phyloP scores from a whole-genome alignment of 371 early-diverging fungal species.

The Mucor racemosus region DNA sequence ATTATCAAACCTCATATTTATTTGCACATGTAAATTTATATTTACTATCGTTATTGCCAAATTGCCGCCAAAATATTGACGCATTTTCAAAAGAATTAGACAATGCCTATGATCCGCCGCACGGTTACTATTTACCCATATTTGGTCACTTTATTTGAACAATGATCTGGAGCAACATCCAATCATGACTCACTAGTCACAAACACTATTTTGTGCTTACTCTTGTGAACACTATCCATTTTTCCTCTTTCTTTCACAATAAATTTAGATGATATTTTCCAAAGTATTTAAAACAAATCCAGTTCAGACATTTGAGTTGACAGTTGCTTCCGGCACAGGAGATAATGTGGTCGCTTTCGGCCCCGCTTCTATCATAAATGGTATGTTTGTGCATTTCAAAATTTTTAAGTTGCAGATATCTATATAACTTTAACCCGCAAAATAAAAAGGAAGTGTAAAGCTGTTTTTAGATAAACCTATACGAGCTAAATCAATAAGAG shows the following conservation, averaged over 20 bases:
- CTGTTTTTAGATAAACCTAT: conserved; percentile 41
- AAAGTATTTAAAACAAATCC: conserved; percentile 30
- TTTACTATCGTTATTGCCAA: too few relatives aligned
- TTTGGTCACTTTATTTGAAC: too few relatives aligned
- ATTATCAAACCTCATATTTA: too few relatives aligned
- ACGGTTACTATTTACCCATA: too few relatives aligned
- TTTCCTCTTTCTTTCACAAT: conserved; percentile 12
- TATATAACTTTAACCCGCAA: neutral
- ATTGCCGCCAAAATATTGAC: too few relatives aligned
- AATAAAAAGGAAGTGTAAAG: conserved; percentile 35
- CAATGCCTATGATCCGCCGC: too few relatives aligned
- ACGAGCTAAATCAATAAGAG: conserved; percentile 34
- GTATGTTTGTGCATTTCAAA: conserved; percentile 21
- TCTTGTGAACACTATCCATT: neutral
- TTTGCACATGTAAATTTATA: too few relatives aligned
- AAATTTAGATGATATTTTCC: conserved; percentile 28
- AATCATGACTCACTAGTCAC: too few relatives aligned
- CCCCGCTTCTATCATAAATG: conserved; percentile 49
- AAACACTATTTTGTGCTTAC: too few relatives aligned
- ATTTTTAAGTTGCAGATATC: too few relatives aligned
- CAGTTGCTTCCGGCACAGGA: conserved; percentile 30
- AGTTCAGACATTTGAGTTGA: conserved; percentile 34
- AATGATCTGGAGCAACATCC: too few relatives aligned
- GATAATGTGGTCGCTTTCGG: conserved; percentile 43
- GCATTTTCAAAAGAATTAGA: too few relatives aligned